Evolutionary conservation across 2,329 filamentous ascomycete genomes (phyloP).

Genomic region (Esteya vermicola): DNA sequence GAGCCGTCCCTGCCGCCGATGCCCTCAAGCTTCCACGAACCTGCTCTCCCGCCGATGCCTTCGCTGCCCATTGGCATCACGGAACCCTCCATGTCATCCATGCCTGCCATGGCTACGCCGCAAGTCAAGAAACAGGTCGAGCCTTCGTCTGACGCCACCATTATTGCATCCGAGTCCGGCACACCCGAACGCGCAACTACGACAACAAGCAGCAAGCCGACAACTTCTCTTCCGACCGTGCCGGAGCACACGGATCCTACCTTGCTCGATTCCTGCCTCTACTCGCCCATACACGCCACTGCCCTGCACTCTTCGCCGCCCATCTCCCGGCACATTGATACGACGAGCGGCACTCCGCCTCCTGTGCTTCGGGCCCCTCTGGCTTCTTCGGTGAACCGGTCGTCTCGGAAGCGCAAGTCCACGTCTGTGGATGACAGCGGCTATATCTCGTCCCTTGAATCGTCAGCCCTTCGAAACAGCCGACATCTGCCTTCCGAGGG

Average conservation of each 20-base stretch:
- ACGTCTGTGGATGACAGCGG: conserved; percentile 80
- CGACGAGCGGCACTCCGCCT: conserved; percentile 61
- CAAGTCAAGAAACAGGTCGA: conserved; percentile 33
- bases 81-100: conserved; percentile 3
- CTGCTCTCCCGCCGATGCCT: conserved; percentile 30
- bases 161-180: conserved; percentile 54
- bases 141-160: conserved; percentile 64
- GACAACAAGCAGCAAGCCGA: conserved; percentile 24
- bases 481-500: conserved; percentile 63
- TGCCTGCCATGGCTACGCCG: conserved; percentile 9
- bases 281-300: conserved; percentile 54
- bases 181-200: too few species aligned
- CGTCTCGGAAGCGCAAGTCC: conserved; percentile 65
- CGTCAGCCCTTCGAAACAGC: conserved; percentile 60
- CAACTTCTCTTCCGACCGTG: conserved; percentile 22
- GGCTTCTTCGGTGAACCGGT: conserved; percentile 40
- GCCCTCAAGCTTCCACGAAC: conserved; percentile 23
- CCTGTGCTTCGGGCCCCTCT: conserved; percentile 42
- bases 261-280: conserved; percentile 35
- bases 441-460: conserved; percentile 92
- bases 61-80: conserved; percentile 14
- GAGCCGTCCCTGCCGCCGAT: conserved; percentile 32
- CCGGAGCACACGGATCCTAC: conserved; percentile 1
- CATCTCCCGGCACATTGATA: conserved; percentile 44
- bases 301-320: conserved; percentile 87